Percentiles rank a stretch among this genome's conserved stretches.
phyloP scores from a whole-genome alignment of 192 early-diverging fungal genomes.

The Linderina pennispora region DNA sequence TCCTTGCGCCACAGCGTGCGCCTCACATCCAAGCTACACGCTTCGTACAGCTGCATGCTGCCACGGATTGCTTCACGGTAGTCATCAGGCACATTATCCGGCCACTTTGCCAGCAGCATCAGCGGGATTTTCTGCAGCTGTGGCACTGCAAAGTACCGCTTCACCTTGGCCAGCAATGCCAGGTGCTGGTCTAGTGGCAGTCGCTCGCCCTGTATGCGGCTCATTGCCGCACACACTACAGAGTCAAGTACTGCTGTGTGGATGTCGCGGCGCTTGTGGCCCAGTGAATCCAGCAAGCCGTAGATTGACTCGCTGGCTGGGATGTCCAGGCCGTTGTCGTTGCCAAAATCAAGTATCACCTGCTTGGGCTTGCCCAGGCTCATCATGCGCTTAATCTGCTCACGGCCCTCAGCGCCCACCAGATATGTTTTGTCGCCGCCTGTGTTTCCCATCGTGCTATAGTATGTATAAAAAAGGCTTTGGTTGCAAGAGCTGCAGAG shows the following conservation, averaged over 20 bases:
- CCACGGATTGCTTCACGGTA: constrained; percentile 13
- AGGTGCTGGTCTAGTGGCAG: constrained; percentile 16
- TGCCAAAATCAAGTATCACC: constrained; percentile 20
- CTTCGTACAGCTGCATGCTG: constrained; percentile 14
- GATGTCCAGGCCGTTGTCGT: constrained; percentile 18
- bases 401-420: constrained; percentile 18
- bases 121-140: constrained; percentile 31
- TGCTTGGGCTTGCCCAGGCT: constrained; percentile 23
- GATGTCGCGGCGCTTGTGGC: constrained; percentile 15
- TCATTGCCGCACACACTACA: constrained; percentile 10
- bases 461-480: no score
- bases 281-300: constrained; percentile 28
- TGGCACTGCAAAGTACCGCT: constrained; percentile 16
- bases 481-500: no score
- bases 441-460: background rate
- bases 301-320: constrained; percentile 32
- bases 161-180: constrained; percentile 12
- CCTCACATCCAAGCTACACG: constrained; percentile 25
- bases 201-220: constrained; percentile 13
- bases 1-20: constrained; percentile 30
- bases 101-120: constrained; percentile 21
- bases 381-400: constrained; percentile 33
- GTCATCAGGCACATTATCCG: constrained; percentile 15
- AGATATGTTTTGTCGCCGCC: constrained; percentile 2
- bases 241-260: constrained; percentile 23